Percentiles rank a stretch among this genome's conserved stretches.
These are phyloP conservation scores for Mycogone perniciosa DNA, from an alignment of 2,329 filamentous ascomycete species.

Conservation along the genomic window DNA sequence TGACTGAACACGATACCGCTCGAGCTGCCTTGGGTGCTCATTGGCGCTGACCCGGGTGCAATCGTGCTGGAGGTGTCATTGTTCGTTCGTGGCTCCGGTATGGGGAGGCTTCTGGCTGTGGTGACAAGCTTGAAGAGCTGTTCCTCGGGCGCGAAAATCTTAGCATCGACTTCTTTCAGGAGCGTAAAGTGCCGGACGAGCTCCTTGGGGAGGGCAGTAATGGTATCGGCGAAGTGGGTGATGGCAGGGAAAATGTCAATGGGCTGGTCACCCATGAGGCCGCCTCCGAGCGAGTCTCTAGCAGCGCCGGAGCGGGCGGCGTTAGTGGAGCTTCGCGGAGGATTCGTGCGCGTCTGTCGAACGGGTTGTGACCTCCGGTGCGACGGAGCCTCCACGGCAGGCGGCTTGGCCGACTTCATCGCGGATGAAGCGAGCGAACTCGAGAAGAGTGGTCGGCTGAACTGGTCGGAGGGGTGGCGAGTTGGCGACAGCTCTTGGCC, in stretches of 20 bases:
- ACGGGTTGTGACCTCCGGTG: constrained; percentile 57
- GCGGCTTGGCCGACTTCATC: constrained; percentile 52
- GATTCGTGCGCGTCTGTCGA: constrained; percentile 60
- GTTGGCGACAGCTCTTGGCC: constrained; percentile 4
- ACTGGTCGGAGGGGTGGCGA: constrained; percentile 4
- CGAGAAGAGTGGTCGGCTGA: not conserved
- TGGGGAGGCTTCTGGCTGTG: constrained; percentile 49
- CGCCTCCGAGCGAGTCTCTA: constrained; percentile 41
- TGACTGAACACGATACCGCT: constrained; percentile 33
- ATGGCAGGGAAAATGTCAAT: constrained; percentile 63
- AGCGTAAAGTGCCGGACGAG: constrained; percentile 93
- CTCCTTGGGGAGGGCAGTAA: constrained; percentile 88
- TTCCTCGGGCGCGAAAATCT: constrained; percentile 84
- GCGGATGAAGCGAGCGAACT: constrained; percentile 25
- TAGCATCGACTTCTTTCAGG: constrained; percentile 95
- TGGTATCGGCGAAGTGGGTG: constrained; percentile 80
- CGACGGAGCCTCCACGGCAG: constrained; percentile 37
- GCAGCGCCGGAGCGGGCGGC: constrained; percentile 36
- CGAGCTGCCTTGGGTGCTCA: constrained; percentile 45
- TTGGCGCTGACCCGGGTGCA: constrained; percentile 39
- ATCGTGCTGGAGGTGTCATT: constrained; percentile 39
- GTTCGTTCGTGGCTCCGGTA: constrained; percentile 38
- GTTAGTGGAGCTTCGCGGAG: constrained; percentile 48
- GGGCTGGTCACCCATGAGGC: constrained; percentile 46
- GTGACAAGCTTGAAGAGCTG: constrained; percentile 70